Evolutionary conservation across 1,284 basidiomycete species (phyloP), one percentile per base, ranked within the genome.

Genomic region (Cerrena zonata): DNA sequence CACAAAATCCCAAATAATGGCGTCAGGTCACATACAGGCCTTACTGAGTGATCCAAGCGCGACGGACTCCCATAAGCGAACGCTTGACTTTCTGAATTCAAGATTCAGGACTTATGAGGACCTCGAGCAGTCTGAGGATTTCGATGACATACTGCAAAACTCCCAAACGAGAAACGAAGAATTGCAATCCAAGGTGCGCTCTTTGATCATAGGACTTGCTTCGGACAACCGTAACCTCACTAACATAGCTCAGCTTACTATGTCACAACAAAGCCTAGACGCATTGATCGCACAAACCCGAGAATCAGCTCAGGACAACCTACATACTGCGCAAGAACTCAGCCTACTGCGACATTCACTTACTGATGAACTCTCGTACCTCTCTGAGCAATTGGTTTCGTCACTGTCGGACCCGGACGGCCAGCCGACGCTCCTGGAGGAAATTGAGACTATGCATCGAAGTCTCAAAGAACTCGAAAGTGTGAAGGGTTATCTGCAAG

Each of bases 331-430:
- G 0, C 84, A 89, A 59, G 79, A 84, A 48, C 71, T 91, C 27
- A 83, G 86, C 0, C 72, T 89, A n/a, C 69, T 86, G 30, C 77
- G 90, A 22, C 89, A 91, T 65, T 79, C 78, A 47, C 71, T 94
- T 53, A 75, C 85, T 52, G 81, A 94, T 69, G 82, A 94, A 66
- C 72, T 91, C 50, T 68, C 79, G 38, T 74, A 82, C 61, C 71
- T 94, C 53, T 78, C 83, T 45, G 69, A 80, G 54, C 77, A 82
- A 51, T 71, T 91, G n/a, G 69, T 81, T 39, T 86, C 87, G 0
- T 69, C 78, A 1, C 58, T 79, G 25, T 71, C 72, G 10, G 73
- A 70, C 19, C 72, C 70, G 36, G 72, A 76, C 3, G 68, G 64
- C 27, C 64, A 70, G 38, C 71, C 82, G 1, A 88, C 85, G 1